Percentiles rank a stretch among this genome's conserved stretches.
Evolutionary conservation across 2,329 filamentous ascomycete genomes (phyloP).

Genomic region (Aspergillus brunneoviolaceus): DNA sequence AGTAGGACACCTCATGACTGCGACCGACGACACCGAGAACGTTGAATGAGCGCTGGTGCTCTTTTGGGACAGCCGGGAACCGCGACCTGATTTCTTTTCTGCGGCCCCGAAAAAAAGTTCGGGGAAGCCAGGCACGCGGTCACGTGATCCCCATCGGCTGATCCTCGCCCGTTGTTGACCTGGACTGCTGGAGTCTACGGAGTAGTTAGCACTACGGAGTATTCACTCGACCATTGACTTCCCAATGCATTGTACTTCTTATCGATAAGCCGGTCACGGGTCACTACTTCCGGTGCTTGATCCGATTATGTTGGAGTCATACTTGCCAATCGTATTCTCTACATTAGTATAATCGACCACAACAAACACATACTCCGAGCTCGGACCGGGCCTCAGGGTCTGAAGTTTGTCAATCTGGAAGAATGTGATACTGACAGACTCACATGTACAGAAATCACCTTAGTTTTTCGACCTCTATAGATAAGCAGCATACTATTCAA

Average conservation of each 20-base stretch:
- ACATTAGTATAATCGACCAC: no score
- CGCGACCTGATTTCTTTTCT: constrained; percentile 21
- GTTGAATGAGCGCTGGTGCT: constrained; percentile 25
- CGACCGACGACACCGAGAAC: constrained; percentile 26
- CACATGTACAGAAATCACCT: no score
- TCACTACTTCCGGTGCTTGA: background rate
- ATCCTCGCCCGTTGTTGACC: constrained; percentile 16
- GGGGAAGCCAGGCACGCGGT: constrained; percentile 36
- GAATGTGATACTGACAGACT: no score
- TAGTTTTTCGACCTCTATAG: no score
- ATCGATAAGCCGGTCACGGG: background rate
- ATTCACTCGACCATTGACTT: background rate
- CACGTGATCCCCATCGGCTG: constrained; percentile 28
- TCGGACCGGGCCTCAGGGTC: no score
- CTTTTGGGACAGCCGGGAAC: constrained; percentile 22
- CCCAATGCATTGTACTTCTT: background rate
- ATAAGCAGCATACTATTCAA: no score
- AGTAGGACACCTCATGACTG: constrained; percentile 43
- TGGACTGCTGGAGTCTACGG: no score
- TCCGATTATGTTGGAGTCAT: no score
- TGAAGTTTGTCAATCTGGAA: no score
- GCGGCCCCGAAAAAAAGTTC: constrained; percentile 37
- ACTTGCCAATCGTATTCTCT: no score
- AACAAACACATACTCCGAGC: no score
- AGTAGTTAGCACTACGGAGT: no score